Conservation (phyloP, 257 asterid genomes). For the Rauvolfia tetraphylla region DNA sequence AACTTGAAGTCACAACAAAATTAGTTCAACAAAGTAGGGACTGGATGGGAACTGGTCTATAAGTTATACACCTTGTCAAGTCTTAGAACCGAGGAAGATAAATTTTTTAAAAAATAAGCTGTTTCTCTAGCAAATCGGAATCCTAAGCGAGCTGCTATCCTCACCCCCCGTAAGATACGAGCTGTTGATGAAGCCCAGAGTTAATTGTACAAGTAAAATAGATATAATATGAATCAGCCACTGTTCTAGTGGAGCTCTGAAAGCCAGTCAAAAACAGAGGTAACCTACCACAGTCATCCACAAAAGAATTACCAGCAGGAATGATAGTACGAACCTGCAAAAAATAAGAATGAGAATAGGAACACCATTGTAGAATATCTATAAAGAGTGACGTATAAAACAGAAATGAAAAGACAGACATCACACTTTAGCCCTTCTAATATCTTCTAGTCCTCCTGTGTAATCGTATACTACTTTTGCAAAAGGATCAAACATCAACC, state of each 20-base stretch:
- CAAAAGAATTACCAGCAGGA: constrained; percentile 30
- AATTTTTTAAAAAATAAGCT: constrained; percentile 24
- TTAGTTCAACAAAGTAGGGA: background rate
- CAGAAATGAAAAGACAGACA: constrained; percentile 18
- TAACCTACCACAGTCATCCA: constrained; percentile 31
- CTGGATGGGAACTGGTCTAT: background rate
- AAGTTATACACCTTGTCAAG: constrained; percentile 29
- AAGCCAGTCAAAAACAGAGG: constrained; percentile 2
- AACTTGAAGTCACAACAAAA: background rate
- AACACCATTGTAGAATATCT: background rate
- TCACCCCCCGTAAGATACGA: constrained; percentile 32
- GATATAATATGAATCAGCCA: background rate
- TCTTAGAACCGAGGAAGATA: constrained; percentile 21
- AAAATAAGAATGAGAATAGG: constrained; percentile 6
- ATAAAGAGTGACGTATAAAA: background rate
- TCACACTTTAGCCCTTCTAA: constrained; percentile 36
- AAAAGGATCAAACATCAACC: constrained; percentile 38
- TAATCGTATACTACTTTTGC: constrained; percentile 31
- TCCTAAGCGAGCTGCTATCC: constrained; percentile 34
- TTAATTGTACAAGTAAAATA: constrained; percentile 4
- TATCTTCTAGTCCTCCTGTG: constrained; percentile 35
- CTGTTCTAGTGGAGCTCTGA: background rate
- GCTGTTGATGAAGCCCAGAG: constrained; percentile 14
- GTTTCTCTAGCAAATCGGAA: constrained; percentile 32
- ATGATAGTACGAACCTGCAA: constrained; percentile 29